phyloP scores from a whole-genome alignment of 345 rosid genomes.

The Citrus mangshanensis region DNA sequence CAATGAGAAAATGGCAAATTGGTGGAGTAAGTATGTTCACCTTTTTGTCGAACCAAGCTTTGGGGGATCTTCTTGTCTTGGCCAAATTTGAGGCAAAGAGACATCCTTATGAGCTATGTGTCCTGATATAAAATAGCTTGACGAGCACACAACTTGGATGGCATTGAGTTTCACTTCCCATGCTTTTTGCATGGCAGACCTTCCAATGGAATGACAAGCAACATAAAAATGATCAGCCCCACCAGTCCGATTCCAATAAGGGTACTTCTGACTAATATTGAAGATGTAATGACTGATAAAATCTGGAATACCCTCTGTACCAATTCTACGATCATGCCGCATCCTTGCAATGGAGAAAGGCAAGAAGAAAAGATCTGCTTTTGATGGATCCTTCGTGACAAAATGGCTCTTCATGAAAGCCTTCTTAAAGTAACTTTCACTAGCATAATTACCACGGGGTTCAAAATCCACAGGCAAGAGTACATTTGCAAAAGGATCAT shows the following conservation, averaged over 20 bases:
- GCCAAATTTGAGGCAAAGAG: conserved; percentile 65
- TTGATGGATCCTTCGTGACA: conserved; percentile 39
- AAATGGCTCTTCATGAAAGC: conserved; percentile 48
- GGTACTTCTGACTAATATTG: conserved; percentile 43
- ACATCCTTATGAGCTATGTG: conserved; percentile 58
- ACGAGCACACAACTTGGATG: conserved; percentile 61
- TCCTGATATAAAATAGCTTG: conserved; percentile 50
- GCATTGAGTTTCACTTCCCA: conserved; percentile 41
- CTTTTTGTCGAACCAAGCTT: conserved; percentile 40
- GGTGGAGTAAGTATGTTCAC: conserved; percentile 15
- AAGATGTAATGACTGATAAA: conserved; percentile 38
- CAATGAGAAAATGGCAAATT: neutral
- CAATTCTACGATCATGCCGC: conserved; percentile 49
- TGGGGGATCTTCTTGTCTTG: conserved; percentile 49
- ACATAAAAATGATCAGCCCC: conserved; percentile 68
- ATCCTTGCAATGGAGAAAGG: conserved; percentile 58
- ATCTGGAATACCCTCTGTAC: conserved; percentile 33
- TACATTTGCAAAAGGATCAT: conserved; percentile 43
- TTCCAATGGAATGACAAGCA: conserved; percentile 63
- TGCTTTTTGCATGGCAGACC: conserved; percentile 46
- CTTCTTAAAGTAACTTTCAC: conserved; percentile 61
- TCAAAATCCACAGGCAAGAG: conserved; percentile 45
- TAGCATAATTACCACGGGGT: conserved; percentile 54
- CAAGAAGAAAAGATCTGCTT: conserved; percentile 53
- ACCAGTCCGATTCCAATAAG: conserved; percentile 59